Evolutionary conservation across 139 green algal species (phyloP).

Genomic region (Desmodesmus armatus): DNA sequence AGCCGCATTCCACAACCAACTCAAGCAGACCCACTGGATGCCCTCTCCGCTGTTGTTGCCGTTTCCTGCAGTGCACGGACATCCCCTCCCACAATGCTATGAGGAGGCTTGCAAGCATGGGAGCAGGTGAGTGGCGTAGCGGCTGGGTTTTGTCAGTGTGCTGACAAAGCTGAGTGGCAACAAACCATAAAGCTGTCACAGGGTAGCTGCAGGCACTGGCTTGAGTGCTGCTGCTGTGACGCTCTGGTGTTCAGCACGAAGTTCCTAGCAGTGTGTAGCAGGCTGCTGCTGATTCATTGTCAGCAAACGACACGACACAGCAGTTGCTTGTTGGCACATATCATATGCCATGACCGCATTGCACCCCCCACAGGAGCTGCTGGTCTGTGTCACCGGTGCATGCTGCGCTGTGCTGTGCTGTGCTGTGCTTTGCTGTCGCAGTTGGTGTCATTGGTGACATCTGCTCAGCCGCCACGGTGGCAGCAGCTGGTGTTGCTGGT

Average conservation of each 20-base stretch:
- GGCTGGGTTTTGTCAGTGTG: not conserved
- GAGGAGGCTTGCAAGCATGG: not conserved
- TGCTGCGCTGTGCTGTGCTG: constrained; percentile 15
- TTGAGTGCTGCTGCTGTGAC: not conserved
- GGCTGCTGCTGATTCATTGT: not conserved
- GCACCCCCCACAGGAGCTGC: not conserved
- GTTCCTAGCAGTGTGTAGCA: not conserved
- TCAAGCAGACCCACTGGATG: too few species aligned
- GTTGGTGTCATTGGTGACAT: constrained; percentile 31
- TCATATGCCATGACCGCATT: not conserved
- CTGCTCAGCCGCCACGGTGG: constrained; percentile 12
- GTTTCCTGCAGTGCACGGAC: too few species aligned
- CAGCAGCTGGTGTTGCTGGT: constrained; percentile 20
- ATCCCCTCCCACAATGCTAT: not conserved
- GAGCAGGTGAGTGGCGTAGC: not conserved
- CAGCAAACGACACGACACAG: not conserved
- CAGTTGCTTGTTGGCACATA: not conserved
- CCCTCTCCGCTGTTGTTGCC: too few species aligned
- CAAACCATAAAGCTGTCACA: not conserved
- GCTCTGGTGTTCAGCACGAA: not conserved
- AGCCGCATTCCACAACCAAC: too few species aligned
- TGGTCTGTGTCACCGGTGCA: not conserved
- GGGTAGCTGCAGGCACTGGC: not conserved
- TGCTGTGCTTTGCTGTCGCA: too few species aligned
- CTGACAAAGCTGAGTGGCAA: not conserved